Base-by-base conservation (phyloP, 768 basidiomycete species). In the Suillus brevipes region DNA sequence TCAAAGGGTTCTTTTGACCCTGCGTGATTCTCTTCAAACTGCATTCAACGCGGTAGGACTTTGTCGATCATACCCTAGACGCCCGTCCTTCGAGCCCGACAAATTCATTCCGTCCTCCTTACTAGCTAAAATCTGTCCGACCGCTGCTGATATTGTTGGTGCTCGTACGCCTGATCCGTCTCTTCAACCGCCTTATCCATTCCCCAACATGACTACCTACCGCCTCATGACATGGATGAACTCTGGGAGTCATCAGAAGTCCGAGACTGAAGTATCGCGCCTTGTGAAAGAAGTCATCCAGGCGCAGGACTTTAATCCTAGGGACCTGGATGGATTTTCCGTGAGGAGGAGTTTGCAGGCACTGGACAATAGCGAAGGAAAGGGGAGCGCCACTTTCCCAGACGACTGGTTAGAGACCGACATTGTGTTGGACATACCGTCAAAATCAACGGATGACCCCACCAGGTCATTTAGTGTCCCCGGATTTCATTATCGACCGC, bases 401-500 rank as follows among this genome's bases (percentile, higher is more conserved):
- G 28, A 50, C 13, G 25, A 28, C 16, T 62, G 61, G 61, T 0
- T 28, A 1, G 61, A 62, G 49, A 20, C 6, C 0, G 8, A 23
- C n/a, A 10, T 62, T 9, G 13, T 1, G 3, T 28, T 62, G 2
- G 16, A 50, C 7, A 37, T 62, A 10, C 61, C 34, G 0, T 50
- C 45, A 37, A 63, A 28, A 42, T 37, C 1, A 6, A 34, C 8
- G 34, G 23, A 14, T 61, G 67, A 10, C 61, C 62, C 4, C 38
- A 43, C 6, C 12, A 20, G 18, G 45, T 16, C 47, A 1, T 69
- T 68, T 25, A 14, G n/a, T 0, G 16, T 74, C 0, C 52, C 63
- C 0, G 70, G 69, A 6, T 60, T 75, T 20, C 60, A 45, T 28
- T 71, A 64, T 38, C 49, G 68, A 7, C 67, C 69, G 0, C 49